Evolutionary conservation across 2,329 filamentous ascomycete species (phyloP).

Genomic region (Tolypocladium paradoxum): DNA sequence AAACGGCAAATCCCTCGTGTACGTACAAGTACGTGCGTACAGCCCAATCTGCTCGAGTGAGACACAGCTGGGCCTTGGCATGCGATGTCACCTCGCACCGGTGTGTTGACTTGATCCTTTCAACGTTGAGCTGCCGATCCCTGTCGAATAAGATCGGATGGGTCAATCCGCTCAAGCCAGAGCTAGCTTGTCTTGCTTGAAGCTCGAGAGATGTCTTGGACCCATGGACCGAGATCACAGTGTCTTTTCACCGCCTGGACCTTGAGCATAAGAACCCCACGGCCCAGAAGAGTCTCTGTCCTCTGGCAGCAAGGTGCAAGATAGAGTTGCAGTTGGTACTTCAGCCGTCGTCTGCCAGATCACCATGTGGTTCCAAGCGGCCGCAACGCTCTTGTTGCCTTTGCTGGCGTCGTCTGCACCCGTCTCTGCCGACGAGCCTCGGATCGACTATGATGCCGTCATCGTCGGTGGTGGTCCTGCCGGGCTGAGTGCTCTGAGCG

Average conservation of each 20-base stretch:
- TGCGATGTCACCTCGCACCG: neutral
- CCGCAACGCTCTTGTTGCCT: slow-evolving; percentile 4
- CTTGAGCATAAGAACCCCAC: neutral
- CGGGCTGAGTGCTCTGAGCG: slow-evolving; percentile 42
- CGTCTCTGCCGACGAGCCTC: neutral
- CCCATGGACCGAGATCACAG: neutral
- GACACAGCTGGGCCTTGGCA: neutral
- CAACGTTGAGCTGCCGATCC: neutral
- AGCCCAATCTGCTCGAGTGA: neutral
- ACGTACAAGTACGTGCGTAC: no score
- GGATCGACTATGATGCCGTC: slow-evolving; percentile 38
- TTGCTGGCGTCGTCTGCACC: slow-evolving; percentile 8
- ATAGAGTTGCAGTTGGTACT: neutral
- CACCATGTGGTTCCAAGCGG: slow-evolving; percentile 7
- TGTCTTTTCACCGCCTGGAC: neutral
- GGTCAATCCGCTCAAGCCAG: neutral
- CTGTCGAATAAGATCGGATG: neutral
- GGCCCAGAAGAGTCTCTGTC: neutral
- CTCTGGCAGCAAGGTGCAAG: no score
- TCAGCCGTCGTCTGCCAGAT: neutral
- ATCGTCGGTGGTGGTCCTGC: slow-evolving; percentile 48
- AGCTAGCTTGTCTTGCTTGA: no score
- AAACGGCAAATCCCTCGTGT: neutral
- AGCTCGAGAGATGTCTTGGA: no score
- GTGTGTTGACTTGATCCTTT: neutral